phyloP scores from a whole-genome alignment of 805 yeast genomes.

The Monosporozyma aerobia region DNA sequence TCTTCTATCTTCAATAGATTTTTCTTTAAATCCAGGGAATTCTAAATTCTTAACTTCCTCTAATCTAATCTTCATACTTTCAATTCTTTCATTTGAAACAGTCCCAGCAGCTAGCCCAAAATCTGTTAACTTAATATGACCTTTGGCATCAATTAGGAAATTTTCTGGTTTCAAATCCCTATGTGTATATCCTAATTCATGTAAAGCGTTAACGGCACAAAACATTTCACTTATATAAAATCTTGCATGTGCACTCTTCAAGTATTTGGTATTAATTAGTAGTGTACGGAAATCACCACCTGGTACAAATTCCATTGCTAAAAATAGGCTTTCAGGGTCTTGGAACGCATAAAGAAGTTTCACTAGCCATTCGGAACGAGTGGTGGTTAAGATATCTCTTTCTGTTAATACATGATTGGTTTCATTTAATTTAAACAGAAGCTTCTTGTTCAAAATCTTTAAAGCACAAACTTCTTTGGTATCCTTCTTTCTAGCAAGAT shows the following conservation, averaged over 20 bases:
- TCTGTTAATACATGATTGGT: slow-evolving; percentile 93
- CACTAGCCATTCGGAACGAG: slow-evolving; percentile 93
- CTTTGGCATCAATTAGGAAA: slow-evolving; percentile 65
- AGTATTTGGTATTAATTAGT: slow-evolving; percentile 82
- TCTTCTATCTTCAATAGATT: slow-evolving; percentile 81
- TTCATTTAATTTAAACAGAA: slow-evolving; percentile 83
- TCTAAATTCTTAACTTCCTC: slow-evolving; percentile 70
- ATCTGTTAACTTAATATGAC: slow-evolving; percentile 74
- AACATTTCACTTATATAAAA: slow-evolving; percentile 96
- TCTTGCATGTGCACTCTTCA: slow-evolving; percentile 91
- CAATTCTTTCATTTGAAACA: slow-evolving; percentile 85
- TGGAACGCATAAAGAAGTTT: slow-evolving; percentile 91
- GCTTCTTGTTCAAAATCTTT: slow-evolving; percentile 79
- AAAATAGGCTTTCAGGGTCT: slow-evolving; percentile 76
- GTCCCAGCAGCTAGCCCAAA: slow-evolving; percentile 97
- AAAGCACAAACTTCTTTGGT: slow-evolving; percentile 93
- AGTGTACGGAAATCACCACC: slow-evolving; percentile 98
- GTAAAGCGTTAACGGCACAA: slow-evolving; percentile 85
- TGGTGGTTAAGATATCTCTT: slow-evolving; percentile 92
- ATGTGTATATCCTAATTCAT: slow-evolving; percentile 91
- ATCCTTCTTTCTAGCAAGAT: slow-evolving; percentile 85
- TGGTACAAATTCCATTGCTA: slow-evolving; percentile 99
- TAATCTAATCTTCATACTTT: slow-evolving; percentile 70
- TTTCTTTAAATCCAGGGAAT: slow-evolving; percentile 51
- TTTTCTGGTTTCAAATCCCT: slow-evolving; percentile 95